Base-by-base conservation (phyloP, 163 green algal species). In the Scenedesmus sp. region DNA sequence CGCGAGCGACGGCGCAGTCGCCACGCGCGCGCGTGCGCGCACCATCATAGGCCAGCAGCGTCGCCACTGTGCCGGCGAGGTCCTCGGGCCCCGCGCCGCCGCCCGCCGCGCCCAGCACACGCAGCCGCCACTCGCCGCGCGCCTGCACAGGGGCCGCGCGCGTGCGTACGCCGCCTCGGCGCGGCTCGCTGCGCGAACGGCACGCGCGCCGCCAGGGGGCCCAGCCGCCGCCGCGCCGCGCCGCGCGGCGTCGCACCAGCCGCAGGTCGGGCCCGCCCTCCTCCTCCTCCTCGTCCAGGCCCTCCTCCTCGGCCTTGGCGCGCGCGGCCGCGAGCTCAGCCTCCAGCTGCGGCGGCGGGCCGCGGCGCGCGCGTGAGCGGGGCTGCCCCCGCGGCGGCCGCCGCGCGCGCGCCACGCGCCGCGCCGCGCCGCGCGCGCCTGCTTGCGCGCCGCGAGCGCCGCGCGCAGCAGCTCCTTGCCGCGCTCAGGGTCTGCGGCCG, bases 41-140 rank as follows among this genome's bases (percentile, higher is more conserved):
- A 85, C 88, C 88, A 33, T 91, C 85, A 63, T 89, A 93, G 56
- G 53, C 81, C 58, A 89, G 57, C 47, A 87, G 18, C 77, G 87
- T 89, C 72, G 86, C 88, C 31, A 91, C 50, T 33, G 86, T 81
- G 9, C 87, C 79, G 70, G 85, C 81, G 18, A 80, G 47, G 18
- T 80, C 85, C 36, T 92, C 88, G 44, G 89, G 69, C 20, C 78
- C 75, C 6, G 86, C 77, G 9, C 86, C 86, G 24, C 70, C 77
- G 48, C 83, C 81, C 15, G 56, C 47, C 26, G 87, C 67, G 3
- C 69, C 83, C 34, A 86, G 69, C 48, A 81, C 80, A 50, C 78
- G 78, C 79, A 84, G 82, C 33, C 87, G 82, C 87, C 87, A 91
- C 20, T 28, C 29, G 50, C 56, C 70, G 4, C 70, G 62, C 39